Evolutionary conservation across 106 monocot genomes (phyloP).

Genomic region (Allium sativum): DNA sequence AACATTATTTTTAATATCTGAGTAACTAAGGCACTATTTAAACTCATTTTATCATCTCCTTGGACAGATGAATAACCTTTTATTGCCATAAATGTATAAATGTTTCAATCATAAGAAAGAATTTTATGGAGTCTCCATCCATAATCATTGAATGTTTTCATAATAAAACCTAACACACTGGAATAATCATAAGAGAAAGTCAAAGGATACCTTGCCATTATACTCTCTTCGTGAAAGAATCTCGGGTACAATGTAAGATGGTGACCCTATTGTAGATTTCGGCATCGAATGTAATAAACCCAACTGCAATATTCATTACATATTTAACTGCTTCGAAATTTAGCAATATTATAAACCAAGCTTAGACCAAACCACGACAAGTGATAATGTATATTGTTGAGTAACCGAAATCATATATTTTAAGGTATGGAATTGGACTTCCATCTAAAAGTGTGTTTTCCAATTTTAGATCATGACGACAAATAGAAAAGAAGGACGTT

Average conservation of each 20-base stretch:
- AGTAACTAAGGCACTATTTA: too few relatives aligned
- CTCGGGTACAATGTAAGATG: slow-evolving; percentile 83
- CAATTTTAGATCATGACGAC: slow-evolving; percentile 76
- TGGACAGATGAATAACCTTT: too few relatives aligned
- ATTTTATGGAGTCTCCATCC: too few relatives aligned
- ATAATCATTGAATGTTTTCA: too few relatives aligned
- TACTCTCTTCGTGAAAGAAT: slow-evolving; percentile 69
- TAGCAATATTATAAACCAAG: not conserved
- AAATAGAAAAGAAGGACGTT: too few relatives aligned
- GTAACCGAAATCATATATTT: slow-evolving; percentile 88
- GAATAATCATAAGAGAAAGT: not conserved
- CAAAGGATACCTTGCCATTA: slow-evolving; percentile 55
- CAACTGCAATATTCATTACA: slow-evolving; percentile 27
- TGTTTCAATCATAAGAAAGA: not conserved
- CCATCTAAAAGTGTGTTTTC: slow-evolving; percentile 88
- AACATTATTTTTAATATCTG: too few relatives aligned
- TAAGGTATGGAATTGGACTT: slow-evolving; percentile 72
- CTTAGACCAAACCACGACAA: not conserved
- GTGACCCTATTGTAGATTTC: slow-evolving; percentile 80
- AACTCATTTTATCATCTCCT: too few relatives aligned
- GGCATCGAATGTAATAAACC: slow-evolving; percentile 66
- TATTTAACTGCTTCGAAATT: not conserved
- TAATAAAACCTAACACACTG: too few relatives aligned
- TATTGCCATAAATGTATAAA: not conserved
- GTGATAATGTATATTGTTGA: slow-evolving; percentile 39